Evolutionary conservation across 371 early-diverging fungal species (phyloP), one percentile per base, ranked within the genome.

Genomic region (Syncephalastrum sp.): DNA sequence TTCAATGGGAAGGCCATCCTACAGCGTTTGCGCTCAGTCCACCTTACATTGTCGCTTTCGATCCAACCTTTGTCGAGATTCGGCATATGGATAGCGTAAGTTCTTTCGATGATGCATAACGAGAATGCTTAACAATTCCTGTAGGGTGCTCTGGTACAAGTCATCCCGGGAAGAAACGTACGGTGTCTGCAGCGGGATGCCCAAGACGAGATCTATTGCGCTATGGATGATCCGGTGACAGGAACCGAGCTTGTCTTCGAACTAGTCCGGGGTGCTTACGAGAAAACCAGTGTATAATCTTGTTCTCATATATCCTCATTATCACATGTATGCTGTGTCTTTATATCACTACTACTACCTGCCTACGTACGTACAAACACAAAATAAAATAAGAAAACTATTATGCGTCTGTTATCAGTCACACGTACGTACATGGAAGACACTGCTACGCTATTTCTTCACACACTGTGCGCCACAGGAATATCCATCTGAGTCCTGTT

Each of bases 61-160:
- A 74, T 49, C 60, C 66, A 2, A 63, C 63, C 3, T 64, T 74
- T 58, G 61, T 70, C 54, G 71, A 74, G 57, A 62, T 74, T 6
- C 53, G 63, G 14, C 57, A 63, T 8, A 54, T 63, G 43, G 57
- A 63, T 47, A 57, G 58, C 21, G 63, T 63, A 63, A 45, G 57
- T 53, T 12, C 16, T 16, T 33, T 13, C 3, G 0, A 14, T 45
- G 14, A 14, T 43, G 13, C 33, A 10, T 44, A 33, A 46, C 45
- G 12, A 43, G 15, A 47, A 14, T 21, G 10, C 16, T 19, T 44
- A 10, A 8, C 57, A 10, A 10, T 82, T 87, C 15, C 85, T 82
- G 50, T 82, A 77, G 70, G 79, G 79, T 3, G 57, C 67, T 38
- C 61, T 75, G 19, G 72, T 75, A n/a, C 79, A 79, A 64, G 67